Percentiles rank a stretch among this genome's conserved stretches.
Evolutionary conservation across 208 protist species (phyloP).

Genomic region (Crithidia mellificae): DNA sequence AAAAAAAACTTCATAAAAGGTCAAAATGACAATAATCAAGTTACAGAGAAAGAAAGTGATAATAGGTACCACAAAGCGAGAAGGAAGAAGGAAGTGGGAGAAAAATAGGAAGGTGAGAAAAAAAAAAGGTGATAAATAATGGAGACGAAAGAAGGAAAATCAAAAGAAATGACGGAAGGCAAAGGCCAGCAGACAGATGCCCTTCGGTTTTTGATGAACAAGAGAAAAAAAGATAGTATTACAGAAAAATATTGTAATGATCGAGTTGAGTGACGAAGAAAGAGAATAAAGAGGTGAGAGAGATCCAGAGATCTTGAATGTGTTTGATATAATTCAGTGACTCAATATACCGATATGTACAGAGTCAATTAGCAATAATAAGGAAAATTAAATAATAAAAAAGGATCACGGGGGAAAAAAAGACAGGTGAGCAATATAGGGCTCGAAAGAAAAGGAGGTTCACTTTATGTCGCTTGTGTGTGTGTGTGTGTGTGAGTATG

Average conservation of each 20-base stretch:
- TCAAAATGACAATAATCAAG: too few species aligned
- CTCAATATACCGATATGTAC: not conserved
- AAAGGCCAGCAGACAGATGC: too few species aligned
- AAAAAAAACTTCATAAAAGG: not conserved
- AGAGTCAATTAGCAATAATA: not conserved
- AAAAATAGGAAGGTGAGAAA: slow-evolving; percentile 1
- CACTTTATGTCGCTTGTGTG: too few species aligned
- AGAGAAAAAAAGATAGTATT: not conserved
- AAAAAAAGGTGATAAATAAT: slow-evolving; percentile 5
- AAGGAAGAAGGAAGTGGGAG: not conserved
- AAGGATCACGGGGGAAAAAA: not conserved
- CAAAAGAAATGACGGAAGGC: not conserved
- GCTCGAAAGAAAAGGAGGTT: too few species aligned
- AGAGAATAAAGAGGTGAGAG: slow-evolving; percentile 1
- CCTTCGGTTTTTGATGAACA: not conserved
- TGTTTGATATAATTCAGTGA: not conserved
- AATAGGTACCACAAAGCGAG: not conserved
- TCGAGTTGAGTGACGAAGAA: not conserved
- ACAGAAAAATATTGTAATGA: too few species aligned
- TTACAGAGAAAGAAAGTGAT: slow-evolving; percentile 1
- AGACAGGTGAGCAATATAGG: not conserved
- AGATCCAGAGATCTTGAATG: not conserved
- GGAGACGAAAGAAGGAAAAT: slow-evolving; percentile 2
- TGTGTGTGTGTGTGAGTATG: not conserved
- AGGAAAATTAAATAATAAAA: too few species aligned